Base-by-base conservation (phyloP, 176 grass and related monocot genomes). In the Oryza brachyantha region DNA sequence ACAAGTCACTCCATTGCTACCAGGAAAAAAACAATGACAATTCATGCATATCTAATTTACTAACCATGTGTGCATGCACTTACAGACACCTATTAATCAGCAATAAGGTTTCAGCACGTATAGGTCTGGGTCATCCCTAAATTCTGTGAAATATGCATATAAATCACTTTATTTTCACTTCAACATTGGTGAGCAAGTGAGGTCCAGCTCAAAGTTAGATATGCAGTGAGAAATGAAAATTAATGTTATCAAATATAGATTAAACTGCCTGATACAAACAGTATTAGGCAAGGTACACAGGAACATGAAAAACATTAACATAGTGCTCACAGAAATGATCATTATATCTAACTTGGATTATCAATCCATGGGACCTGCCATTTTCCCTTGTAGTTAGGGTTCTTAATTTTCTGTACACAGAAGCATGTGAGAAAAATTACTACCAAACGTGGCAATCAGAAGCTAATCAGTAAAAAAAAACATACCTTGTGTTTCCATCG, bases 281-380 rank as follows among this genome's bases (percentile, higher is more conserved):
- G n/a, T n/a, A n/a, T n/a, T n/a, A n/a, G n/a, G n/a, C n/a, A n/a
- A n/a, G n/a, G n/a, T n/a, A n/a, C n/a, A n/a, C n/a, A n/a, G n/a
- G n/a, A n/a, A n/a, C n/a, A n/a, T n/a, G n/a, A n/a, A n/a, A n/a
- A n/a, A n/a, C n/a, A n/a, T n/a, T n/a, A n/a, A n/a, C n/a, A 85
- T 34, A 70, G 48, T 8, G 34, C 38, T 65, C 58, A 38, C 5
- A 80, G 40, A 73, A 43, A 42, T 39, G 37, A 76, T 13, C 50
- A 60, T 27, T 28, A 13, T 64, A 46, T 65, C 85, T 83, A 29
- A 99, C 96, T 92, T 87, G 92, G 96, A 72, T 99, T 99, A 75
- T 99, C 96, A 80, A 99, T 99, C 92, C 92, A 96, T 27, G 92
- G 92, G 74, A 77, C 91, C 72, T 99, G 95, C 92, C 96, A 99